Percentiles rank a stretch among this genome's conserved stretches.
Evolutionary conservation across 1,139 yeast genomes (phyloP).

Genomic region (Candida pseudoviswanathii): DNA sequence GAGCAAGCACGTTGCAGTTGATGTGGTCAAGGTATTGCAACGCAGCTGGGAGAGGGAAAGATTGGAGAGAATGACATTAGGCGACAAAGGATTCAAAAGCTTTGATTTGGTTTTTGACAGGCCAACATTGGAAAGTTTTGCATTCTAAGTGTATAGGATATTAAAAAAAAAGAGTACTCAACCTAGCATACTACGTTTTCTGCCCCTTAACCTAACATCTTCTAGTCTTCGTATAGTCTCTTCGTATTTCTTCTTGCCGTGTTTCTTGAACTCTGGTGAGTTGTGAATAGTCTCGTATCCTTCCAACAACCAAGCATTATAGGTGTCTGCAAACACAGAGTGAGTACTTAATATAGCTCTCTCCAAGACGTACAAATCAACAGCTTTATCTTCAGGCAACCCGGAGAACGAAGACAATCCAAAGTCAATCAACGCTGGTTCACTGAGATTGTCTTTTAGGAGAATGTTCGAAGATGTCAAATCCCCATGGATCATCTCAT

Average conservation of each 20-base stretch:
- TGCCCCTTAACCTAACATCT: slow-evolving; percentile 87
- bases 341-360: slow-evolving; percentile 92
- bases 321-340: slow-evolving; percentile 65
- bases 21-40: slow-evolving; percentile 7
- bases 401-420: slow-evolving; percentile 83
- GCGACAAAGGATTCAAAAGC: slow-evolving; percentile 13
- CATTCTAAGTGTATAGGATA: slow-evolving; percentile 1
- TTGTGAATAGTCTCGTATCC: slow-evolving; percentile 62
- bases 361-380: slow-evolving; percentile 90
- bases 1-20: slow-evolving; percentile 10
- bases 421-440: slow-evolving; percentile 81
- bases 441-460: slow-evolving; percentile 32
- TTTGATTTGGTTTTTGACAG: slow-evolving; percentile 15
- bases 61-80: slow-evolving; percentile 7
- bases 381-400: slow-evolving; percentile 90
- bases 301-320: slow-evolving; percentile 69
- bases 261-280: slow-evolving; percentile 25
- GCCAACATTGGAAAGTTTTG: slow-evolving; percentile 11
- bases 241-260: slow-evolving; percentile 42
- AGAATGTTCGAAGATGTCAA: slow-evolving; percentile 88
- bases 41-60: slow-evolving; percentile 13
- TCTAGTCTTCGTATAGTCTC: slow-evolving; percentile 70
- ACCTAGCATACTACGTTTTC: slow-evolving; percentile 69
- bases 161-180: slow-evolving; percentile 1
- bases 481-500: slow-evolving; percentile 92